Conservation (phyloP, 2,329 filamentous ascomycete genomes). For the Davidsoniella eucalypti region DNA sequence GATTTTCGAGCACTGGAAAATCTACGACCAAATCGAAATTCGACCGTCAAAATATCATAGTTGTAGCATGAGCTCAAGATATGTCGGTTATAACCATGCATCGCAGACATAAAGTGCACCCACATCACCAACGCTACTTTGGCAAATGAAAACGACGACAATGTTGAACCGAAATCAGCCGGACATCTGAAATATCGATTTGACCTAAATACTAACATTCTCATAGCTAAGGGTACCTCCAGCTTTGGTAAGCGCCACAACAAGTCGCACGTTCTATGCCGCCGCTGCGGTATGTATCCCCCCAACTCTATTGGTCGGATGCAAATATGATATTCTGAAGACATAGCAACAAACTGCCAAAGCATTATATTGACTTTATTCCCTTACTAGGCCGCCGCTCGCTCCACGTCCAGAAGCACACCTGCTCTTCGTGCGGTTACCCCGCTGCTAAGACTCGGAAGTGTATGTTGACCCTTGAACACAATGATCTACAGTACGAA, state of each 20-base stretch:
- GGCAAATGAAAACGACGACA: slow-evolving; percentile 10
- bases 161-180: slow-evolving; percentile 15
- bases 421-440: slow-evolving; percentile 90
- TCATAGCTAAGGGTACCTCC: slow-evolving; percentile 39
- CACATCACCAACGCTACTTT: not conserved
- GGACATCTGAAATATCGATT: slow-evolving; percentile 12
- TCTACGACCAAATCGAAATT: too few relatives aligned
- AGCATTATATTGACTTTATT: not conserved
- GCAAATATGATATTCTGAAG: not conserved
- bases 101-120: slow-evolving; percentile 10
- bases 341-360: not conserved
- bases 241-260: slow-evolving; percentile 61
- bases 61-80: too few relatives aligned
- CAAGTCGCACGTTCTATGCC: slow-evolving; percentile 97
- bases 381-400: slow-evolving; percentile 62
- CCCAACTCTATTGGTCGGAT: not conserved
- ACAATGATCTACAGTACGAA: not conserved
- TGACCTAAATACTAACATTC: slow-evolving; percentile 14
- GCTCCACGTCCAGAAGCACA: slow-evolving; percentile 99
- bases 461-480: slow-evolving; percentile 52
- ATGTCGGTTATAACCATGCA: not conserved
- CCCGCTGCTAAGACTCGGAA: slow-evolving; percentile 93
- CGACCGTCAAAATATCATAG: too few relatives aligned
- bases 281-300: slow-evolving; percentile 76
- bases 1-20: too few relatives aligned